These are phyloP conservation scores for Cantharellus anzutake DNA, from an alignment of 768 basidiomycete genomes.

Conservation along the genomic window DNA sequence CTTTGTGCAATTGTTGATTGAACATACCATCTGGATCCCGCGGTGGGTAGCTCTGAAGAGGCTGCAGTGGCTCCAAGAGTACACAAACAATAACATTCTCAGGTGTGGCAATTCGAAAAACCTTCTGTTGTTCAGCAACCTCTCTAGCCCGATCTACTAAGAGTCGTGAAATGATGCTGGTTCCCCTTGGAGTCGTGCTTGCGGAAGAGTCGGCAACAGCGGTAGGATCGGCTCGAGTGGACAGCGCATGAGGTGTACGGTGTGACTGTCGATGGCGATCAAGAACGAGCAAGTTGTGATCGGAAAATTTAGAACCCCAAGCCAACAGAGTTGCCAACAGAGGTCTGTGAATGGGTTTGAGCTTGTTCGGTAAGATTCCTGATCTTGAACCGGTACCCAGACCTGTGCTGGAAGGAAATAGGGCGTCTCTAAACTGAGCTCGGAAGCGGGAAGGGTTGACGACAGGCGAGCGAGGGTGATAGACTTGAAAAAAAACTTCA, in stretches of 20 bases:
- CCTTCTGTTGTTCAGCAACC: slow-evolving; percentile 71
- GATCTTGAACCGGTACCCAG: neutral
- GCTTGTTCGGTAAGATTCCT: neutral
- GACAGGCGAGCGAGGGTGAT: slow-evolving; percentile 39
- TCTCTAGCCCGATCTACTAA: slow-evolving; percentile 68
- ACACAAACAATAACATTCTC: slow-evolving; percentile 72
- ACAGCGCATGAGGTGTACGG: no score
- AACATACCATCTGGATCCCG: slow-evolving; percentile 45
- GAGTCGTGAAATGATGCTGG: slow-evolving; percentile 59
- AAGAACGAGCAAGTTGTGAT: slow-evolving; percentile 63
- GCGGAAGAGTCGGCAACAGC: neutral
- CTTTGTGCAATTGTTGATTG: neutral
- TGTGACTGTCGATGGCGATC: slow-evolving; percentile 37
- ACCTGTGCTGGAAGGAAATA: slow-evolving; percentile 5
- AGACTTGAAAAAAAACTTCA: slow-evolving; percentile 73
- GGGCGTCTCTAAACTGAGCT: slow-evolving; percentile 33
- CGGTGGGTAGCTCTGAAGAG: slow-evolving; percentile 52
- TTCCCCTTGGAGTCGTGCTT: slow-evolving; percentile 27
- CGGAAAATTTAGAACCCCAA: slow-evolving; percentile 88
- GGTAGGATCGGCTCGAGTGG: neutral
- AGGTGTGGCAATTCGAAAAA: slow-evolving; percentile 56
- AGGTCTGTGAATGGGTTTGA: slow-evolving; percentile 16
- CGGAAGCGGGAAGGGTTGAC: slow-evolving; percentile 73
- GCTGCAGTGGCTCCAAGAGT: slow-evolving; percentile 49
- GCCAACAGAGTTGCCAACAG: slow-evolving; percentile 75